phyloP scores from a whole-genome alignment of 371 early-diverging fungal genomes.

The Rhizopus stolonifer region DNA sequence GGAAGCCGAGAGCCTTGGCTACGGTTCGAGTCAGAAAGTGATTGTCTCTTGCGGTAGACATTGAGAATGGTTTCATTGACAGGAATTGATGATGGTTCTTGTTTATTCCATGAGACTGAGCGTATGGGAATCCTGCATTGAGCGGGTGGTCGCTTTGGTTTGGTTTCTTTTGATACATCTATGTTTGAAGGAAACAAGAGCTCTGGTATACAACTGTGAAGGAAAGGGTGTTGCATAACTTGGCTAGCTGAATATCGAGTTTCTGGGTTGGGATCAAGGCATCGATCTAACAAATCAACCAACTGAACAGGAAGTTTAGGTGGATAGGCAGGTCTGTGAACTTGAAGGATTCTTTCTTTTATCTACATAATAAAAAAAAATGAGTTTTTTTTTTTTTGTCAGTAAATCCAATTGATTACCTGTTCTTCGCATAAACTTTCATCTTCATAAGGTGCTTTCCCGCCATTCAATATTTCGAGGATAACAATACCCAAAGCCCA shows the following conservation, averaged over 20 bases:
- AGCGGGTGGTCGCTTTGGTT: conserved; percentile 3
- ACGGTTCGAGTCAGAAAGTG: conserved; percentile 33
- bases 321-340: conserved; percentile 41
- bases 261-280: conserved; percentile 42
- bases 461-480: conserved; percentile 48
- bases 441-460: conserved; percentile 54
- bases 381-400: background rate
- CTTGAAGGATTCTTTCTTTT: conserved; percentile 42
- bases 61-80: conserved; percentile 33
- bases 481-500: conserved; percentile 55
- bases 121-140: conserved; percentile 41
- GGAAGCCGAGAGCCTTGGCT: conserved; percentile 47
- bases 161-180: conserved; percentile 20
- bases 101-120: conserved; percentile 30
- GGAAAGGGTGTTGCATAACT: conserved; percentile 45
- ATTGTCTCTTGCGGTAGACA: conserved; percentile 38
- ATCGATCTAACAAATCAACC: conserved; percentile 36
- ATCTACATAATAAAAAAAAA: conserved; percentile 41
- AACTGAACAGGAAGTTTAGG: conserved; percentile 32
- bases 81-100: conserved; percentile 20
- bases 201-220: conserved; percentile 38
- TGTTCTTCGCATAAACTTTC: conserved; percentile 46
- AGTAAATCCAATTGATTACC: conserved; percentile 17
- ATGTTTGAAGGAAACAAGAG: conserved; percentile 36
- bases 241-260: conserved; percentile 33